Conservation (phyloP, 2,329 filamentous ascomycete species). For the Seiridium unicorne region DNA sequence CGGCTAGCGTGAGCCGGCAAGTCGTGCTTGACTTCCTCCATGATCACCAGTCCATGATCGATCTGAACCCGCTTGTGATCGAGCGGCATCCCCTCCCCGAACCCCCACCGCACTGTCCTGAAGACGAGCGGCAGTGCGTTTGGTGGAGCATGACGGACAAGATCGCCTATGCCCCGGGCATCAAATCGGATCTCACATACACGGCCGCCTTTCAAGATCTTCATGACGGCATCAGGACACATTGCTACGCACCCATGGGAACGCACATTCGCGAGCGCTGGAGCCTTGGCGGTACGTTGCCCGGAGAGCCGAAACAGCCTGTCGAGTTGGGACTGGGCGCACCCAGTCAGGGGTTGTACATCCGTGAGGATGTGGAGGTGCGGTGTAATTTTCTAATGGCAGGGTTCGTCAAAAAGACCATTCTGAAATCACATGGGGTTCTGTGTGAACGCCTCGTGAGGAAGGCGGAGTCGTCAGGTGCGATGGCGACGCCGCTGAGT, state of each 20-base stretch:
- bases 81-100: constrained; percentile 63
- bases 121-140: constrained; percentile 68
- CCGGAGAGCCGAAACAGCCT: constrained; percentile 65
- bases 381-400: constrained; percentile 76
- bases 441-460: constrained; percentile 64
- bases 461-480: constrained; percentile 41
- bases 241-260: constrained; percentile 79
- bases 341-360: constrained; percentile 69
- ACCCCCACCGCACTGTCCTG: constrained; percentile 62
- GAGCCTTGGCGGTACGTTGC: constrained; percentile 69
- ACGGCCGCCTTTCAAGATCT: constrained; percentile 79
- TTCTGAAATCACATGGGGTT: constrained; percentile 71
- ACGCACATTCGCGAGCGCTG: constrained; percentile 78
- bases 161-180: constrained; percentile 71
- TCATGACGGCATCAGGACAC: constrained; percentile 72
- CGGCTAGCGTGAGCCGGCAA: constrained; percentile 63
- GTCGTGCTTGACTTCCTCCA: constrained; percentile 75
- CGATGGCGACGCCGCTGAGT: constrained; percentile 58
- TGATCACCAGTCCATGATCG: constrained; percentile 79
- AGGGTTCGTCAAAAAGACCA: constrained; percentile 76
- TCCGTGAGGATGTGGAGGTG: constrained; percentile 84
- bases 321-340: constrained; percentile 65
- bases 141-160: constrained; percentile 83
- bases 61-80: constrained; percentile 80
- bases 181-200: constrained; percentile 70